Evolutionary conservation across 2,329 filamentous ascomycete species (phyloP).

Genomic region (Sporothrix curviconia): DNA sequence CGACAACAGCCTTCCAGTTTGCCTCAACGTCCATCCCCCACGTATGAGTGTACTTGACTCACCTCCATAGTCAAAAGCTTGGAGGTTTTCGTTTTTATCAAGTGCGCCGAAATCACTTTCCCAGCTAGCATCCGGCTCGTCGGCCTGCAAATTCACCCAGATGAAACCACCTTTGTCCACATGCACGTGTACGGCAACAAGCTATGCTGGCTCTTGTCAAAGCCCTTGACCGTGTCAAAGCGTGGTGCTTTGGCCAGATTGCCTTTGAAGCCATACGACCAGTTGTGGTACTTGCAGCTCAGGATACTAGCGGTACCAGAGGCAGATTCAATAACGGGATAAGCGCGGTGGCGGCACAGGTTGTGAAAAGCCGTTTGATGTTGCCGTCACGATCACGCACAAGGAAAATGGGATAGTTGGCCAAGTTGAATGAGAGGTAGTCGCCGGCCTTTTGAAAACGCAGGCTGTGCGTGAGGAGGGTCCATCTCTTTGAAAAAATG

Average conservation of each 20-base stretch:
- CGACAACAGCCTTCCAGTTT: constrained; percentile 37
- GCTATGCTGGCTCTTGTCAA: constrained; percentile 35
- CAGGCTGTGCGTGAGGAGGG: constrained; percentile 30
- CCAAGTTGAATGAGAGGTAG: constrained; percentile 29
- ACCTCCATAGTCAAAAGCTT: constrained; percentile 10
- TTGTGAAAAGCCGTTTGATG: constrained; percentile 38
- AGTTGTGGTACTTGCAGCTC: constrained; percentile 40
- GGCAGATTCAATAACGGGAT: constrained; percentile 33
- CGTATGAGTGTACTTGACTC: background rate
- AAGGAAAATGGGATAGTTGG: constrained; percentile 35
- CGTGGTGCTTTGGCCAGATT: constrained; percentile 37
- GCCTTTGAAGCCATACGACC: constrained; percentile 38
- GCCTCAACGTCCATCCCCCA: constrained; percentile 29
- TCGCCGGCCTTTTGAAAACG: constrained; percentile 31
- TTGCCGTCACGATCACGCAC: constrained; percentile 29
- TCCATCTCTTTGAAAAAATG: constrained; percentile 37
- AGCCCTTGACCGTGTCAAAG: constrained; percentile 33
- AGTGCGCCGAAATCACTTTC: constrained; percentile 28
- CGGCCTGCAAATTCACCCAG: constrained; percentile 32
- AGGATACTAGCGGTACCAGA: constrained; percentile 33
- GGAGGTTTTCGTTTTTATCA: background rate
- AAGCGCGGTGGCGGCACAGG: constrained; percentile 38
- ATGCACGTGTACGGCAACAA: constrained; percentile 41
- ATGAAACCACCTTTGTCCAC: constrained; percentile 26
- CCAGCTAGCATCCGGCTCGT: constrained; percentile 34